Percentiles rank a stretch among this genome's conserved stretches.
Evolutionary conservation across 1,284 basidiomycete genomes (phyloP).

Genomic region (Heterobasidion irregulare): DNA sequence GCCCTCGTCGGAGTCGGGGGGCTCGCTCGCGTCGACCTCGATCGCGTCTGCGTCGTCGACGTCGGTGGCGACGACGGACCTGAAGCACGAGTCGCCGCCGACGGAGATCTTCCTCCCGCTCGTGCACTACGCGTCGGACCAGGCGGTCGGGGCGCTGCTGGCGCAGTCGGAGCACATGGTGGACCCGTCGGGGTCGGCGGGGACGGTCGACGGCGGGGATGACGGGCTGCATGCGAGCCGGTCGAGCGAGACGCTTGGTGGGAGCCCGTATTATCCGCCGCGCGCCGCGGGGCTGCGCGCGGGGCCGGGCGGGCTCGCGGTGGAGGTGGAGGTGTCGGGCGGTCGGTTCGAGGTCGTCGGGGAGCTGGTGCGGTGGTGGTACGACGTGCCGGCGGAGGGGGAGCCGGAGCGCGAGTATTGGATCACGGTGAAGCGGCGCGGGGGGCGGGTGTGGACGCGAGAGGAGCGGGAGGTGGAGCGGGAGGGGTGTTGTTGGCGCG

Average conservation of each 20-base stretch:
- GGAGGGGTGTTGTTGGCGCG: conserved; percentile 7
- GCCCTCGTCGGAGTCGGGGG: conserved; percentile 7
- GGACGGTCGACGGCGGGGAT: conserved; percentile 1
- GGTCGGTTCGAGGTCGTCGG: conserved; percentile 68
- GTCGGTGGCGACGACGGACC: not conserved
- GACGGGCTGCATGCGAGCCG: not conserved
- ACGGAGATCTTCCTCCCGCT: conserved; percentile 88
- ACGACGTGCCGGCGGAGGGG: conserved; percentile 50
- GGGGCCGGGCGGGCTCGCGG: conserved; percentile 18
- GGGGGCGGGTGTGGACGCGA: conserved; percentile 46
- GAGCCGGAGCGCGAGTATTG: conserved; percentile 45
- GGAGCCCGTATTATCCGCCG: not conserved
- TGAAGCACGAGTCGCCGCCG: conserved; percentile 24
- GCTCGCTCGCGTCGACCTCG: conserved; percentile 9
- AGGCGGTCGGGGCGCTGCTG: conserved; percentile 43
- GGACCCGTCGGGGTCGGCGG: conserved; percentile 9
- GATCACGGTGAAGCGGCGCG: conserved; percentile 56
- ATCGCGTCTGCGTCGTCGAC: conserved; percentile 21
- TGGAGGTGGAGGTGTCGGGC: conserved; percentile 49
- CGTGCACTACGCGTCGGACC: conserved; percentile 89
- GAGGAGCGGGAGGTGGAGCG: conserved; percentile 10
- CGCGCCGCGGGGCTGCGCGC: not conserved
- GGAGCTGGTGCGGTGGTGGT: conserved; percentile 80
- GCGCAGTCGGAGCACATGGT: conserved; percentile 12
- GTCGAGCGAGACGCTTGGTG: conserved; percentile 12